phyloP scores from a whole-genome alignment of 164 flowering plant species.

The Saururus chinensis region DNA sequence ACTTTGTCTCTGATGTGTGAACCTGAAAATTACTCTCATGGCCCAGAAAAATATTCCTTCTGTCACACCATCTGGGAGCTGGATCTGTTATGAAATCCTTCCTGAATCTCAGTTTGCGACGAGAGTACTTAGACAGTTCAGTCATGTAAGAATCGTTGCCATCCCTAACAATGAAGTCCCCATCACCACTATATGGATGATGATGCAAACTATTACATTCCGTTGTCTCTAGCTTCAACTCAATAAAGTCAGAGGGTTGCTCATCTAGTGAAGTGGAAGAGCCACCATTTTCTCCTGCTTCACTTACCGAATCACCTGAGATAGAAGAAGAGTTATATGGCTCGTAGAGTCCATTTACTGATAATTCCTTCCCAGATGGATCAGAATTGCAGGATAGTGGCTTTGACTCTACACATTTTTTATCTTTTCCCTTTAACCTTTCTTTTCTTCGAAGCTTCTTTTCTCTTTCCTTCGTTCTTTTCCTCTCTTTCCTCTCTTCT shows the following conservation, averaged over 20 bases:
- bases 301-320: conserved; percentile 37
- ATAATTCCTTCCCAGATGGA: conserved; percentile 23
- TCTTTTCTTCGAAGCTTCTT: conserved; percentile 89
- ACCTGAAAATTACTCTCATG: conserved; percentile 21
- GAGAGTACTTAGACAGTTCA: conserved; percentile 44
- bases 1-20: conserved; percentile 35
- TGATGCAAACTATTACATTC: conserved; percentile 10
- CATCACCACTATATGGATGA: conserved; percentile 28
- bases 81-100: conserved; percentile 34
- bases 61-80: conserved; percentile 38
- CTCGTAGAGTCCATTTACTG: conserved; percentile 32
- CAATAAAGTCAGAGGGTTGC: conserved; percentile 18
- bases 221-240: conserved; percentile 5
- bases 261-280: conserved; percentile 36
- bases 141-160: conserved; percentile 26
- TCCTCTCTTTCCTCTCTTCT: conserved; percentile 87
- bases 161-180: conserved; percentile 26
- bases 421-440: conserved; percentile 74
- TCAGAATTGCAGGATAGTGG: conserved; percentile 19
- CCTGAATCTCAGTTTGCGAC: conserved; percentile 32
- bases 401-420: conserved; percentile 20
- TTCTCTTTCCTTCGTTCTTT: conserved; percentile 81
- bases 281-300: conserved; percentile 31
- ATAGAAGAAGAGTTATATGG: conserved; percentile 15
- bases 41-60: conserved; percentile 20